Base-by-base conservation (phyloP, 352 stramenopile genomes). In the Phytopythium boreale region DNA sequence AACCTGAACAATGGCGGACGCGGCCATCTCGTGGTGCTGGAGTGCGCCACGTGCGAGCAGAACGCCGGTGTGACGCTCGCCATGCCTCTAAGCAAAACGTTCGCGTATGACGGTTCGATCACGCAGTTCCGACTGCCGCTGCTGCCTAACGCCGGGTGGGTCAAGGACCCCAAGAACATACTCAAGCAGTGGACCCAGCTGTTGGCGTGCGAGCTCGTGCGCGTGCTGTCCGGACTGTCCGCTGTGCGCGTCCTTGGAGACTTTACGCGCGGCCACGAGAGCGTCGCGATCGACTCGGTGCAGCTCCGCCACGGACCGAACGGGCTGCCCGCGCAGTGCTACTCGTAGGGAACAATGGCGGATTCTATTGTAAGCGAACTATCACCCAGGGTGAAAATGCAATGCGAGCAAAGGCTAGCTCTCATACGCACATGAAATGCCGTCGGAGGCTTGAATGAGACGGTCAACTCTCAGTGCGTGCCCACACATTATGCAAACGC, bases 151-250 rank as follows among this genome's bases (percentile, higher is more conserved):
- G 72, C 75, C n/a, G 89, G 90, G 5, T 98, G 93, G 93, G 24
- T 94, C 12, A 96, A 94, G 60, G 89, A 98, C 67, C 93, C 90
- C 11, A 93, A 96, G 64, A 98, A 98, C 64, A 82, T 89, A 50
- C 72, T 98, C 47, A 67, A 86, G 15, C 56, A 72, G 24, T 97
- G 91, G 88, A 70, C 62, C 4, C 20, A 69, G 63, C 85, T 89
- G 4, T 79, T 72, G 4, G 80, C 93, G 62, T 98, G 91, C 61
- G 84, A 96, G 71, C 89, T 98, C 69, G 82, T 97, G 55, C 80
- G 84, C 55, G 86, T 97, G 17, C 79, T 98, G 6, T 89, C 87
- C 29, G 87, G 83, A 27, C 80, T 98, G 34, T 89, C 85, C 7
- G 81, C 80, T 26, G 50, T 97, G n/a, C 74, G 77, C 19, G 97